phyloP scores from a whole-genome alignment of 2,329 filamentous ascomycete species.

The Proliferodiscus dingleyae region DNA sequence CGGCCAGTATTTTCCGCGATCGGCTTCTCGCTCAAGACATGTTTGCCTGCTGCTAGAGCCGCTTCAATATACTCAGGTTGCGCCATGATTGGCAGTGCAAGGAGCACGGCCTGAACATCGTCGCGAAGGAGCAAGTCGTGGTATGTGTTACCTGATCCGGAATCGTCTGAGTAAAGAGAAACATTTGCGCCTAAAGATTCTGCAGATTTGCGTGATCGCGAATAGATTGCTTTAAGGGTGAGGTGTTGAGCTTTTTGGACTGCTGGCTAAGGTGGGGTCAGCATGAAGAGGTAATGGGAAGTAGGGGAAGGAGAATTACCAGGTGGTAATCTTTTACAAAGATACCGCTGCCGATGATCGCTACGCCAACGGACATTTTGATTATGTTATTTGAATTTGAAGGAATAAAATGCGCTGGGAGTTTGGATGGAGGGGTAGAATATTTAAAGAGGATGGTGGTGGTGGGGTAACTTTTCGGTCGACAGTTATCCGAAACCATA shows the following conservation, averaged over 20 bases:
- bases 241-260: conserved; percentile 48
- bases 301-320: conserved; percentile 34
- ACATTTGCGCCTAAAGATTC: conserved; percentile 37
- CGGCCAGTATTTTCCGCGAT: conserved; percentile 44
- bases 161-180: conserved; percentile 30
- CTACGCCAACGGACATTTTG: conserved; percentile 45
- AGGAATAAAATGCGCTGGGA: too few species aligned
- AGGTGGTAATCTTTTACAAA: conserved; percentile 57
- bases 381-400: too few species aligned
- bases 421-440: too few species aligned
- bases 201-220: conserved; percentile 31
- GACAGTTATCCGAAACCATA: too few species aligned
- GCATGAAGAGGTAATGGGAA: neutral
- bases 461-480: too few species aligned
- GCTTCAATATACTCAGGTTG: conserved; percentile 46
- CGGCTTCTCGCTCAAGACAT: conserved; percentile 52
- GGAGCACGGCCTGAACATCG: conserved; percentile 33
- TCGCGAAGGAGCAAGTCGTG: conserved; percentile 29
- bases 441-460: too few species aligned
- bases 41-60: conserved; percentile 46
- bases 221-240: conserved; percentile 45
- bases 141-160: conserved; percentile 38
- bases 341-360: conserved; percentile 59
- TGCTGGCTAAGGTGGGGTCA: conserved; percentile 42
- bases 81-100: conserved; percentile 44